Base-by-base conservation (phyloP, 192 early-diverging fungal genomes). In the Coemansia sp. region DNA sequence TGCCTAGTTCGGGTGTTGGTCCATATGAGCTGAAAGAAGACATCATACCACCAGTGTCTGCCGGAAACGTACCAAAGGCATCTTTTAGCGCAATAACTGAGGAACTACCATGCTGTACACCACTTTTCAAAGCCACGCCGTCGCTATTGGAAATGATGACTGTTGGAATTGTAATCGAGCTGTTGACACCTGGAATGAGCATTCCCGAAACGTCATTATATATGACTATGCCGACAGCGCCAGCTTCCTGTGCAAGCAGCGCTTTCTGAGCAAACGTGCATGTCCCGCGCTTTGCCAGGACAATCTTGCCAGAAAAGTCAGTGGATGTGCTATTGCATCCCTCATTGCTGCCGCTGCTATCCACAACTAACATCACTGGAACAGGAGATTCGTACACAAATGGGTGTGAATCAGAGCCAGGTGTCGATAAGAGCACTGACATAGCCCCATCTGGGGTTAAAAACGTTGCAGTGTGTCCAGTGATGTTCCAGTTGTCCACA, bases 21-120 rank as follows among this genome's bases (percentile, higher is more conserved):
- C 89, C 89, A 77, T 71, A 88, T 0, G 89, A 89, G 45, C 85
- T 86, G 61, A 91, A 88, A 9, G 50, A 41, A 54, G 72, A 59
- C 57, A 67, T 67, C 37, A 41, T 37, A 8, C 65, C 65, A 4
- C 48, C 65, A 23, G 67, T 77, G 71, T 47, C 54, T 17, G 53
- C 63, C 15, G 52, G 52, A 17, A 30, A 54, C n/a, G 77, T 17
- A 55, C 75, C 52, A 30, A 31, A 19, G 2, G 19, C 6, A 45
- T n/a, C 17, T 15, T 59, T 19, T 13, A 19, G 29, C 7, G 82
- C 60, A 41, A 15, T 53, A 14, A 54, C 54, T 14, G 27, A 72
- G 4, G 50, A 41, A 0, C 50, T 30, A 14, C 62, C 59, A 0
- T 36, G 30, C 4, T 37, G 23, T 6, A 78, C 33, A 8, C 56